Evolutionary conservation across 2,329 filamentous ascomycete genomes (phyloP), one percentile per base, ranked within the genome.

Genomic region (Fusarium pseudonygamai): DNA sequence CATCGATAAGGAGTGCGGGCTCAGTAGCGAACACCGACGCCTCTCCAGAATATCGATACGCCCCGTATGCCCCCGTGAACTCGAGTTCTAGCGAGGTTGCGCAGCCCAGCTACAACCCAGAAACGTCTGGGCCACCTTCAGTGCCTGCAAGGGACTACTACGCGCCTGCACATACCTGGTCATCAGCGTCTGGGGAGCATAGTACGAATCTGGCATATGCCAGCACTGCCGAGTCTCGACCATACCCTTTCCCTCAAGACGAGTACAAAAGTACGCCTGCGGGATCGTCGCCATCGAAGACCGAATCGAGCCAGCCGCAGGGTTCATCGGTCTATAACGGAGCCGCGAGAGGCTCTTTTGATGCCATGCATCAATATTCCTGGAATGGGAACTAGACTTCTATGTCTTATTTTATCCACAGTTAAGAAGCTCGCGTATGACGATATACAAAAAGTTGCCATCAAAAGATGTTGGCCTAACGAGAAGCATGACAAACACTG

Each of bases 21-120:
- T 87, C 88, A 28, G 81, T 88, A 37, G 81, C 83, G 40, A 85
- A 84, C 76, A 85, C 84, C 56, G 87, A 89, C 45, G 78, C 84
- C 8, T 81, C 87, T 1, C 83, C 85, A 28, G 88, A 90, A 75
- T 90, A 90, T 77, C 85, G 89, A 59, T 90, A 90, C 71, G 86
- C 87, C 6, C 84, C 87, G 6, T 84, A 82, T 64, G 76, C 78
- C 18, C 69, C 78, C 9, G 77, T 80, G 12, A 77, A 73, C 53
- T 63, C 74, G 12, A 77, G 73, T 45, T 64, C 82, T 47, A 78
- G 76, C 45, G 82, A 84, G 34, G 80, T 79, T 11, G 72, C 80
- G 12, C 78, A 80, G 14, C 64, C 79, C 10, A 74, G 71, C 24
- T 82, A 82, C 56, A 77, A 76, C 55, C 69, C 78, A 4, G 82